A percentile compares a stretch with the other conserved stretches of the same genome.
Evolutionary conservation across 768 basidiomycete species (phyloP).

Genomic region (Collybiopsis luxurians): DNA sequence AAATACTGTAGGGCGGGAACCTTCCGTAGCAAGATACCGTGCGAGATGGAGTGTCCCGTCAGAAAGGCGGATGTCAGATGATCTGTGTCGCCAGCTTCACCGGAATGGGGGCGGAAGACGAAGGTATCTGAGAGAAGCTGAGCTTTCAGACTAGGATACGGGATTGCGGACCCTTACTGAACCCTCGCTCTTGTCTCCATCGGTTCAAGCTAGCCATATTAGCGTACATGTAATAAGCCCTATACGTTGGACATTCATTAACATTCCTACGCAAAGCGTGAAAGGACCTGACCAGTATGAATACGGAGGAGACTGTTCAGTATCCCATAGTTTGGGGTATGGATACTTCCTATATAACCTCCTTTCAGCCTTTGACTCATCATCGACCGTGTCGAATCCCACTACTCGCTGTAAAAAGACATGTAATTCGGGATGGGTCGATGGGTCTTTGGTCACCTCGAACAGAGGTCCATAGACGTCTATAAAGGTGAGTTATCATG

Average conservation of each 20-base stretch:
- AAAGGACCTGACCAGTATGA: slow-evolving; percentile 76
- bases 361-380: slow-evolving; percentile 92
- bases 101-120: slow-evolving; percentile 94
- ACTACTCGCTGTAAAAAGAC: slow-evolving; percentile 93
- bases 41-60: slow-evolving; percentile 96
- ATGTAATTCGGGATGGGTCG: slow-evolving; percentile 89
- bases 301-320: slow-evolving; percentile 87
- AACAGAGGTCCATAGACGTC: slow-evolving; percentile 93
- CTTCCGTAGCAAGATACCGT: slow-evolving; percentile 97
- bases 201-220: slow-evolving; percentile 95
- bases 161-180: slow-evolving; percentile 61
- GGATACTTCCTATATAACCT: slow-evolving; percentile 94
- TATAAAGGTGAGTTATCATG: slow-evolving; percentile 25
- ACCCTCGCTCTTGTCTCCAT: slow-evolving; percentile 84
- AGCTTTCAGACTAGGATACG: neutral
- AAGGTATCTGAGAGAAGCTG: slow-evolving; percentile 72
- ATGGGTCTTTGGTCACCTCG: slow-evolving; percentile 92
- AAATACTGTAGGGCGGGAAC: slow-evolving; percentile 97
- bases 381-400: slow-evolving; percentile 98
- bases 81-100: slow-evolving; percentile 98
- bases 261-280: neutral
- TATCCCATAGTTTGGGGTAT: slow-evolving; percentile 87
- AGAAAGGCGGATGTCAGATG: slow-evolving; percentile 96
- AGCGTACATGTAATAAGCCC: slow-evolving; percentile 97
- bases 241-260: slow-evolving; percentile 22